Conservation (phyloP, 139 green algal genomes). For the Chlamydomonas sp. region DNA sequence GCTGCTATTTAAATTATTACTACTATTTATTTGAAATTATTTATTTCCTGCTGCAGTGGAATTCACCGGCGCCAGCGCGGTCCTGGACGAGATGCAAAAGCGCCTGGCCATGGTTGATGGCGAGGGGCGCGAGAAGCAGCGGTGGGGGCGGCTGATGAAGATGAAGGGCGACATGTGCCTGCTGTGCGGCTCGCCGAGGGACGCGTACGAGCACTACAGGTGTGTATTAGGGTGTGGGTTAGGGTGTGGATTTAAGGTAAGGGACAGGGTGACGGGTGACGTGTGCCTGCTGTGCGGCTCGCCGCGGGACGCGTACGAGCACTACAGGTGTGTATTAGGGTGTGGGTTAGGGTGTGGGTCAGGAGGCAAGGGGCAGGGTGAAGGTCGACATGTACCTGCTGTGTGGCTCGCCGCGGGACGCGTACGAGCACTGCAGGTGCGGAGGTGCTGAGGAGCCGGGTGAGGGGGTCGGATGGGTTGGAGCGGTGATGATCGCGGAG, state of each 20-base stretch:
- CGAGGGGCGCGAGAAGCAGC: constrained; percentile 63
- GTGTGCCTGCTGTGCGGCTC: constrained; percentile 82
- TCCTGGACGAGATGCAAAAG: constrained; percentile 61
- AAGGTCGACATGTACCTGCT: constrained; percentile 86
- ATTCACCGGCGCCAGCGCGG: constrained; percentile 50
- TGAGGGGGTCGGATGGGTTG: too few species aligned
- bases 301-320: constrained; percentile 75
- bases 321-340: constrained; percentile 41
- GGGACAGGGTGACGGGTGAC: constrained; percentile 83
- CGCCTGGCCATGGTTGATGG: constrained; percentile 29
- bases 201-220: constrained; percentile 82
- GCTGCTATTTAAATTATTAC: too few species aligned
- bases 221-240: too few species aligned
- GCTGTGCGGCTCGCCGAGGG: constrained; percentile 77
- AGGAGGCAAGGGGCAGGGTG: not conserved
- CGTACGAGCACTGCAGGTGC: constrained; percentile 14
- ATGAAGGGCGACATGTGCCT: constrained; percentile 85
- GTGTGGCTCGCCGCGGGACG: constrained; percentile 79
- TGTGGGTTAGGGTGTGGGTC: not conserved
- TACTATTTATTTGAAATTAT: too few species aligned
- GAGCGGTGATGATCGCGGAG: too few species aligned
- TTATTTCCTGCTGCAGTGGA: constrained; percentile 26
- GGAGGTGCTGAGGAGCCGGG: not conserved
- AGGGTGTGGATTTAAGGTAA: too few species aligned
- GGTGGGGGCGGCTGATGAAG: constrained; percentile 86